These are phyloP conservation scores for Saccharum hybrid DNA, from an alignment of 202 grass and related monocot species.

Conservation along the genomic window DNA sequence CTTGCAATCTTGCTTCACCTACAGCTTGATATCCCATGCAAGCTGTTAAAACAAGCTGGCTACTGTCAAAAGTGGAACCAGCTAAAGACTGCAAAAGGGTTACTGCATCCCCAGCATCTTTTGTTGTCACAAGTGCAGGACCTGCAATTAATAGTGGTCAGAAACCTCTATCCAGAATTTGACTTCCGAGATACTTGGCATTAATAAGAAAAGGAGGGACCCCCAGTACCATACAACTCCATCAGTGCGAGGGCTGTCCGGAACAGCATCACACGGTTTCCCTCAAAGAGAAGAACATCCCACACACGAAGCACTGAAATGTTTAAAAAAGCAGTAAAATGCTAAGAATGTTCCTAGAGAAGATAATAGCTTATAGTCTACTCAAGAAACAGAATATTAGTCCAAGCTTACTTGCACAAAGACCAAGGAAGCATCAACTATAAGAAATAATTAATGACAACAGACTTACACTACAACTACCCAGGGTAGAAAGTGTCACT, in stretches of 20 bases:
- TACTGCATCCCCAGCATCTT: conserved; percentile 96
- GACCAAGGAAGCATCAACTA: background rate
- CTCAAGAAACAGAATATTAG: conserved; percentile 19
- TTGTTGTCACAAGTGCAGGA: conserved; percentile 94
- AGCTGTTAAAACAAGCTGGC: conserved; percentile 98
- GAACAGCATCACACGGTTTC: conserved; percentile 92
- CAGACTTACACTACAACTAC: background rate
- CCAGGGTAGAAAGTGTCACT: conserved; percentile 9
- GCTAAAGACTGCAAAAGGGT: conserved; percentile 95
- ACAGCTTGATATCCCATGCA: conserved; percentile 98
- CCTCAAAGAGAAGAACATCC: conserved; percentile 97
- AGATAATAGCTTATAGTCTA: conserved; percentile 10
- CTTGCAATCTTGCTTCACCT: conserved; percentile 75
- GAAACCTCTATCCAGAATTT: conserved; percentile 32
- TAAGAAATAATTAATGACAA: background rate
- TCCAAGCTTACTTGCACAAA: background rate
- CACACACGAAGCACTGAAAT: conserved; percentile 97
- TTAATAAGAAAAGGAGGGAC: conserved; percentile 40
- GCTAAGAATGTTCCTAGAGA: conserved; percentile 19
- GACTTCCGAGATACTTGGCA: background rate
- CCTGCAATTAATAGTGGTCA: conserved; percentile 59
- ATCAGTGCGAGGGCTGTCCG: conserved; percentile 83
- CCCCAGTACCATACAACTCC: conserved; percentile 93
- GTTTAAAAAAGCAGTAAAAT: conserved; percentile 51
- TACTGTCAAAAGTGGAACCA: conserved; percentile 97